phyloP scores from a whole-genome alignment of 2,329 filamentous ascomycete genomes.

The Penicillium sp. region DNA sequence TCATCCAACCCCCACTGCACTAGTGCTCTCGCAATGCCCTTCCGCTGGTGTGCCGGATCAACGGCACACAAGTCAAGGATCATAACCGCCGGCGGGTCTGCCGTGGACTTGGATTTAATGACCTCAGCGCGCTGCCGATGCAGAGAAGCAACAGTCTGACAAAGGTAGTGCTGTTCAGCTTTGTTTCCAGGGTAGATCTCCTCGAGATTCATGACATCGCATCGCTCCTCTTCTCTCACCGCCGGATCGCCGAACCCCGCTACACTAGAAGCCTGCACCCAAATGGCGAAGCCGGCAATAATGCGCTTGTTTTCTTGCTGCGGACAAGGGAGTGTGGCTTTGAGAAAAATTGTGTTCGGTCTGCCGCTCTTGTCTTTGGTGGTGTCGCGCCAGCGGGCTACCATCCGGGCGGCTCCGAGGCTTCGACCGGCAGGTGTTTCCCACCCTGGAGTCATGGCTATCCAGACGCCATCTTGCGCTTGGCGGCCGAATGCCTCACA shows the following conservation, averaged over 20 bases:
- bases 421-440: conserved; percentile 50
- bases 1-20: conserved; percentile 48
- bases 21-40: conserved; percentile 46
- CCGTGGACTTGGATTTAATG: conserved; percentile 43
- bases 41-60: conserved; percentile 55
- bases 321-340: conserved; percentile 48
- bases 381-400: conserved; percentile 42
- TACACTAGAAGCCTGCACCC: conserved; percentile 55
- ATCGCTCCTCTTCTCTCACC: conserved; percentile 16
- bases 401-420: conserved; percentile 40
- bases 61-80: conserved; percentile 55
- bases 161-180: conserved; percentile 48
- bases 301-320: background rate
- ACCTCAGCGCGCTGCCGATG: conserved; percentile 30
- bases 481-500: conserved; percentile 51
- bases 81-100: conserved; percentile 41
- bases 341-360: conserved; percentile 54
- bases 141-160: conserved; percentile 49
- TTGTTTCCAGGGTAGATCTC: conserved; percentile 47
- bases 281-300: conserved; percentile 58
- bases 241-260: conserved; percentile 48
- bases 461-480: conserved; percentile 54
- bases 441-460: conserved; percentile 56
- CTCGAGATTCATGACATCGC: conserved; percentile 31
- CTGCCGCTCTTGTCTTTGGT: conserved; percentile 43